Evolutionary conservation across 306 rosid genomes (phyloP).

Genomic region (Astragalus glycyphyllos): DNA sequence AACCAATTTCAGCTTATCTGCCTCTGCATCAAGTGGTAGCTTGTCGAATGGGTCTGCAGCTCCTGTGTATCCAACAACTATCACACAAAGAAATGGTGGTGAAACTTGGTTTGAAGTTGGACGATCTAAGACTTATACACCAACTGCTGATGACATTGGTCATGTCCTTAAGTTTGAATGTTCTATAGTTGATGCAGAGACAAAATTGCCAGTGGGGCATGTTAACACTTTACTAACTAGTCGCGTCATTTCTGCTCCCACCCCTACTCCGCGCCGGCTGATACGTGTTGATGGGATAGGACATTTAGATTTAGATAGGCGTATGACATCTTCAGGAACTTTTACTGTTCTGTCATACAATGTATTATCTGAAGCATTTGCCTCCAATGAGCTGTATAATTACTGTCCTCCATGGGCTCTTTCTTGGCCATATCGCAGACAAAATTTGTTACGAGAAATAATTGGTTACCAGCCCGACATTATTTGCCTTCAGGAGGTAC

Average conservation of each 20-base stretch:
- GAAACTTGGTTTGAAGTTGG: constrained; percentile 97
- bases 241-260: constrained; percentile 96
- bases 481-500: constrained; percentile 99
- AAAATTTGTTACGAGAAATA: constrained; percentile 91
- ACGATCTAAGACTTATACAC: constrained; percentile 77
- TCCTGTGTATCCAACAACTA: constrained; percentile 76
- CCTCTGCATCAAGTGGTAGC: constrained; percentile 70
- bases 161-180: constrained; percentile 96
- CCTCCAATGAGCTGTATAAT: constrained; percentile 75
- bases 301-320: constrained; percentile 78
- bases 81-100: constrained; percentile 80
- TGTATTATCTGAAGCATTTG: constrained; percentile 84
- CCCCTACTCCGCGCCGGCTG: constrained; percentile 79
- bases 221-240: constrained; percentile 72
- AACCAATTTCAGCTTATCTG: constrained; percentile 60
- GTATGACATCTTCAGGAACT: constrained; percentile 71
- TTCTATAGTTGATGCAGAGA: constrained; percentile 78
- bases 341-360: constrained; percentile 95
- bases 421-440: constrained; percentile 98
- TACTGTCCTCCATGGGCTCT: constrained; percentile 99
- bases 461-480: constrained; percentile 94
- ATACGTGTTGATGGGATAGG: constrained; percentile 77
- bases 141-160: constrained; percentile 88
- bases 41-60: constrained; percentile 82
- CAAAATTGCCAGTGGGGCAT: constrained; percentile 73